These are phyloP conservation scores for Aspergillus ibericus DNA, from an alignment of 2,329 filamentous ascomycete species.

Conservation along the genomic window DNA sequence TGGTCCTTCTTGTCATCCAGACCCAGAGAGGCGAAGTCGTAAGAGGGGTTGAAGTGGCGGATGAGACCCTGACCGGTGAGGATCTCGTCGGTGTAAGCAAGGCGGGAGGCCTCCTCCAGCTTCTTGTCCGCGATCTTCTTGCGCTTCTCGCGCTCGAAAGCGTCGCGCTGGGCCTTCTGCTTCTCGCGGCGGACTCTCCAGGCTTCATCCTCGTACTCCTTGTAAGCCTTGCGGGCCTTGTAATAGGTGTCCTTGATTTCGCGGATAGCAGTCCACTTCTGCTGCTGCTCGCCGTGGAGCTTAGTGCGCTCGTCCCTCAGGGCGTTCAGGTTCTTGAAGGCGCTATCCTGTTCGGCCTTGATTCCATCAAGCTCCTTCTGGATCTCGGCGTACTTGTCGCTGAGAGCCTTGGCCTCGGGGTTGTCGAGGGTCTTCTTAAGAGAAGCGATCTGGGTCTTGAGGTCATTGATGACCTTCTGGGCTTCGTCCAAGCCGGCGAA, in stretches of 20 bases:
- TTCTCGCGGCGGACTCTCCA: slow-evolving; percentile 75
- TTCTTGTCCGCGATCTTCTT: slow-evolving; percentile 57
- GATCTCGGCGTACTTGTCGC: slow-evolving; percentile 80
- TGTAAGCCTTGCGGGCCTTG: slow-evolving; percentile 75
- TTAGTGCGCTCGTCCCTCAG: slow-evolving; percentile 84
- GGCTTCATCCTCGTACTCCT: slow-evolving; percentile 79
- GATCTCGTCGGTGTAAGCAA: slow-evolving; percentile 91
- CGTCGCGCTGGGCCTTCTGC: slow-evolving; percentile 73
- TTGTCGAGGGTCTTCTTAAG: slow-evolving; percentile 88
- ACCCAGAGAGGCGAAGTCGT: slow-evolving; percentile 67
- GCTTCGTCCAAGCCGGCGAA: slow-evolving; percentile 81
- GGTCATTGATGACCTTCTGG: slow-evolving; percentile 84
- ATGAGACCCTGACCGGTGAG: slow-evolving; percentile 83
- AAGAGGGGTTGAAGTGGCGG: slow-evolving; percentile 81
- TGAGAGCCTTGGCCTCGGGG: slow-evolving; percentile 84
- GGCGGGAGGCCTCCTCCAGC: slow-evolving; percentile 59
- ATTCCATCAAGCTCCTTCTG: slow-evolving; percentile 85
- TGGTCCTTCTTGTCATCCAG: slow-evolving; percentile 43
- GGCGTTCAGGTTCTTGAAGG: slow-evolving; percentile 80
- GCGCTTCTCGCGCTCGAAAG: slow-evolving; percentile 50
- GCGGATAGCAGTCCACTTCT: slow-evolving; percentile 78
- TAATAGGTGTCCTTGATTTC: slow-evolving; percentile 90
- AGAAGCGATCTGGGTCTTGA: slow-evolving; percentile 83
- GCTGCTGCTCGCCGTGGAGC: slow-evolving; percentile 81
- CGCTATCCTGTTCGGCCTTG: slow-evolving; percentile 88